Percentiles rank a stretch among this genome's conserved stretches.
phyloP scores from a whole-genome alignment of 1,139 yeast species.

The Barnettozyma hawaiiensis region DNA sequence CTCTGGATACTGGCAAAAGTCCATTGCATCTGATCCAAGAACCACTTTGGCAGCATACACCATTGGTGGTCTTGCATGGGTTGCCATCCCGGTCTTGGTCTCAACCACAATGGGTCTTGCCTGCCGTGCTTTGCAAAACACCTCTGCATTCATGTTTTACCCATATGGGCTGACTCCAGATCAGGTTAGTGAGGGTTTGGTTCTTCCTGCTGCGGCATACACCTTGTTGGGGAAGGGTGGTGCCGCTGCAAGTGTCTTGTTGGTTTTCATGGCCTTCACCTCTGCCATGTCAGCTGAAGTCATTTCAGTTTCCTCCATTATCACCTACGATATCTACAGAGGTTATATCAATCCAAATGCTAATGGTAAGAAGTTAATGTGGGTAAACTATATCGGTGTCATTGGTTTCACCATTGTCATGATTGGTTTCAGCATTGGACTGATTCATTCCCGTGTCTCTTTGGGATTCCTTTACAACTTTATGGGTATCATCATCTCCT shows the following conservation, averaged over 20 bases:
- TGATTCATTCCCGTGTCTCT: conserved; percentile 73
- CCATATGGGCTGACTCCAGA: conserved; percentile 59
- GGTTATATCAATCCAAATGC: conserved; percentile 76
- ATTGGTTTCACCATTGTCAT: conserved; percentile 54
- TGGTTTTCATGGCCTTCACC: conserved; percentile 80
- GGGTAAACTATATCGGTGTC: conserved; percentile 27
- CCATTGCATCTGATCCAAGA: conserved; percentile 79
- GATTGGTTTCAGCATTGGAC: conserved; percentile 80
- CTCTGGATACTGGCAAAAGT: conserved; percentile 87
- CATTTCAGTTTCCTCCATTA: conserved; percentile 78
- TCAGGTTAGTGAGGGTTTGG: conserved; percentile 76
- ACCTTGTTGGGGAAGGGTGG: conserved; percentile 84
- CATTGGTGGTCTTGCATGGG: conserved; percentile 89
- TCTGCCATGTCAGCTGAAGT: conserved; percentile 84
- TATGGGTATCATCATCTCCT: conserved; percentile 83
- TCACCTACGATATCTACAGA: conserved; percentile 81
- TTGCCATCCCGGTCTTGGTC: conserved; percentile 77
- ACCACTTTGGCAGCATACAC: conserved; percentile 89
- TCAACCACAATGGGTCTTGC: conserved; percentile 85
- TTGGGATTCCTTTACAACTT: conserved; percentile 84
- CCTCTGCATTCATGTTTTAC: conserved; percentile 71
- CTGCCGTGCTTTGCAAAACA: conserved; percentile 62
- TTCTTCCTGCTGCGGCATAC: conserved; percentile 80
- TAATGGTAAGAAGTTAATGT: conserved; percentile 60
- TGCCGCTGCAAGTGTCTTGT: conserved; percentile 68